Base-by-base conservation (phyloP, 2,329 filamentous ascomycete genomes). In the Aspergillus costaricaensis region DNA sequence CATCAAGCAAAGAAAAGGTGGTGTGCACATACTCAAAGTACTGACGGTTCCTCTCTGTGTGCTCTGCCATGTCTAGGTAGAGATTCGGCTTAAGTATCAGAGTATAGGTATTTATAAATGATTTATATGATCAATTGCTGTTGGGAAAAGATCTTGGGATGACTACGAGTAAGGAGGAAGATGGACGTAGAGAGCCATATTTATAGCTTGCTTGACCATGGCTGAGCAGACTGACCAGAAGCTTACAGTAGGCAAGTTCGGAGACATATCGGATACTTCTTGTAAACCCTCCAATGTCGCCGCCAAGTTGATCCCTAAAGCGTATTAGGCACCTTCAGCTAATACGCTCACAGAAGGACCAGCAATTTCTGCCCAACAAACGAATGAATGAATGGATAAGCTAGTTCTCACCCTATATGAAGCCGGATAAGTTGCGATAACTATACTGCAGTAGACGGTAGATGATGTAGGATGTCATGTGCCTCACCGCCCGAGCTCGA, bases 21-120 rank as follows among this genome's bases (percentile, higher is more conserved):
- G 8, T 49, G 10, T 7, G 57, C 27, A 68, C 76, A 70, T 67
- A 80, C 78, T 79, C 72, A 65, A 78, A 80, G 63, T 77, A 72
- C 6, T 70, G 65, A 30, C 72, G 71, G 55, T 80, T 80, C 23
- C 67, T 65, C 60, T 77, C 75, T 5, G 74, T 73, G 48, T 75
- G 68, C 39, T 73, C 67, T 25, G 71, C 66, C 74, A 76, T 76
- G 44, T 48, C 65, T 57, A 36, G 10, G 15, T 5, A 47, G 25
- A 21, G 4, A 9, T 17, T n/a, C 36, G 5, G 27, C 5, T 39
- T 48, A 23, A 17, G 19, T 32, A 15, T 27, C 21, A n/a, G n/a
- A 41, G 19, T 52, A 50, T 10, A 17, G 48, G 10, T 25, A 10
- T 10, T 5, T 23, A 36, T 23, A 4, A 27, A 53, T 56, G 25